Evolutionary conservation across 140 eudicot species (phyloP).

Genomic region (Cichorium intybus): DNA sequence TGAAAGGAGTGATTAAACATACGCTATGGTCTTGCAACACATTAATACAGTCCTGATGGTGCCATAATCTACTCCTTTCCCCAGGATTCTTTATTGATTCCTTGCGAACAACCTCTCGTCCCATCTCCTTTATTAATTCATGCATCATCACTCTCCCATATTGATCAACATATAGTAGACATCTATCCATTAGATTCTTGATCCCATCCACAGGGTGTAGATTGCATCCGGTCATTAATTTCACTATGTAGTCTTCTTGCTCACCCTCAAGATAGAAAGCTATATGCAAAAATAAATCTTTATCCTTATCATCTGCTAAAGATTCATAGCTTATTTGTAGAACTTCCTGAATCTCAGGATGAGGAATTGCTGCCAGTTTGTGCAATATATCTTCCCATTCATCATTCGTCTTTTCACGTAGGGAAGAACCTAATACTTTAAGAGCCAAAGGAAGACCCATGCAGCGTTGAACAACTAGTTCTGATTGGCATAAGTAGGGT

Average conservation of each 20-base stretch:
- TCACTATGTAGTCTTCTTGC: conserved; percentile 16
- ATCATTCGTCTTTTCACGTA: conserved; percentile 18
- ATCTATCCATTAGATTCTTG: conserved; percentile 24
- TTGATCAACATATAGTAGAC: conserved; percentile 18
- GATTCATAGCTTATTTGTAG: conserved; percentile 28
- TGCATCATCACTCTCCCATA: conserved; percentile 28
- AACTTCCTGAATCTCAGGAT: conserved; percentile 10
- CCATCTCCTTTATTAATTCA: conserved; percentile 34
- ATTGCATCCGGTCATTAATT: conserved; percentile 17
- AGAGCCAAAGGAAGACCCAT: conserved; percentile 39
- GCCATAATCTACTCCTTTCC: conserved; percentile 36
- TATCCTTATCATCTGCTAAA: conserved; percentile 14
- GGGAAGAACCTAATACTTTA: conserved; percentile 30
- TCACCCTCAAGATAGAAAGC: conserved; percentile 37
- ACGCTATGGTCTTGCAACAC: conserved; percentile 19
- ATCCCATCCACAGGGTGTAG: conserved; percentile 20
- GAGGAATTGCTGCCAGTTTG: conserved; percentile 14
- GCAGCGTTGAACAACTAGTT: conserved; percentile 2
- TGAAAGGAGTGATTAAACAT: neutral
- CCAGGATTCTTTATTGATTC: conserved; percentile 38
- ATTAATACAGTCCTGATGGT: conserved; percentile 14
- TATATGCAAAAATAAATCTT: conserved; percentile 31
- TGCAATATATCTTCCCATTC: conserved; percentile 30
- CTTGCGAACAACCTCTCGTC: conserved; percentile 34
- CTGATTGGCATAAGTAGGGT: conserved; percentile 6